Conservation (phyloP, 805 yeast species). For the Candida qinlingensis region DNA sequence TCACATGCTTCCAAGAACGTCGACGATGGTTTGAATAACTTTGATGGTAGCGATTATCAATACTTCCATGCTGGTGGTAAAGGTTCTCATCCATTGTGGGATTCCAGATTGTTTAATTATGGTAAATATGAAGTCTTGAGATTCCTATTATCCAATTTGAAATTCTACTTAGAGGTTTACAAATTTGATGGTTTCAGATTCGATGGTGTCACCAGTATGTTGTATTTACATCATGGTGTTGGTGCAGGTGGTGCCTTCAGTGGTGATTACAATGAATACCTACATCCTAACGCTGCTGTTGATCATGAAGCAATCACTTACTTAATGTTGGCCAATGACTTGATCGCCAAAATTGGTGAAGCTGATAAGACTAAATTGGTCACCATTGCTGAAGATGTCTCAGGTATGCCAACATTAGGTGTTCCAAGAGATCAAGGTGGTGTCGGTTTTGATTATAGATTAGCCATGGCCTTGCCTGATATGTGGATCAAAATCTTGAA, state of each 20-base stretch:
- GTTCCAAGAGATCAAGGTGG: constrained; percentile 72
- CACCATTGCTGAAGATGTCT: constrained; percentile 93
- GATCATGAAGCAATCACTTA: constrained; percentile 86
- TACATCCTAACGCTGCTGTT: constrained; percentile 66
- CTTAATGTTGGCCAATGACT: constrained; percentile 83
- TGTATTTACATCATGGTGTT: constrained; percentile 87
- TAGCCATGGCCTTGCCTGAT: constrained; percentile 97
- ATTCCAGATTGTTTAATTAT: constrained; percentile 89
- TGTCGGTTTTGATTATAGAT: constrained; percentile 86
- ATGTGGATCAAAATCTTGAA: constrained; percentile 97
- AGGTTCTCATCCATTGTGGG: constrained; percentile 92
- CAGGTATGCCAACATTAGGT: constrained; percentile 96
- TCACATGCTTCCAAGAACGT: constrained; percentile 95
- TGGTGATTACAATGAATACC: constrained; percentile 90
- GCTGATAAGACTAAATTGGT: constrained; percentile 45
- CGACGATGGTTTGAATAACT: constrained; percentile 85
- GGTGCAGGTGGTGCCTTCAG: constrained; percentile 78
- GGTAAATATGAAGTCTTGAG: constrained; percentile 88
- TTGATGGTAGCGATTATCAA: constrained; percentile 94
- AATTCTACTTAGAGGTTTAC: constrained; percentile 77
- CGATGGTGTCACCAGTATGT: constrained; percentile 95
- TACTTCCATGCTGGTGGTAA: constrained; percentile 89
- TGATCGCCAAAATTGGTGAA: constrained; percentile 51
- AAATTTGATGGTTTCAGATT: constrained; percentile 93
- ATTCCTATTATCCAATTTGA: constrained; percentile 77